phyloP scores from a whole-genome alignment of 345 rosid genomes.

The Linum trigynum region DNA sequence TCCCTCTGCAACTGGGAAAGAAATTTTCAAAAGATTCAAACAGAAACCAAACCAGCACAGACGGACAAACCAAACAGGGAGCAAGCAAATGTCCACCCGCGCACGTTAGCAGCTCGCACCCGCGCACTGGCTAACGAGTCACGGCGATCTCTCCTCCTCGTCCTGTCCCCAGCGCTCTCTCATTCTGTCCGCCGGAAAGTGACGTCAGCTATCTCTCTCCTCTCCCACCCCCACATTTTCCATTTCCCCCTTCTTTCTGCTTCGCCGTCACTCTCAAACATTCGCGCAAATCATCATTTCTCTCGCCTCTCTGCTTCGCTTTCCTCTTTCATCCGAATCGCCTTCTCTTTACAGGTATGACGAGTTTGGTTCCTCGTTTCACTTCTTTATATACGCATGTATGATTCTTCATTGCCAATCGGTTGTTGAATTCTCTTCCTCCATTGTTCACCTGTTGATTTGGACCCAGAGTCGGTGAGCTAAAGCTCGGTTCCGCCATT shows the following conservation, averaged over 20 bases:
- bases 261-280: background rate
- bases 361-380: background rate
- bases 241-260: background rate
- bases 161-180: background rate
- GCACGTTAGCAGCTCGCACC: background rate
- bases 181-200: background rate
- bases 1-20: no score
- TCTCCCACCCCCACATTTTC: background rate
- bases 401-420: no score
- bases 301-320: background rate
- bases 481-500: no score
- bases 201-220: background rate
- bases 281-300: background rate
- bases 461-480: no score
- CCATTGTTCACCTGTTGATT: no score
- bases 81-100: background rate
- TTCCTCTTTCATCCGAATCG: background rate
- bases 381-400: background rate
- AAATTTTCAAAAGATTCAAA: background rate
- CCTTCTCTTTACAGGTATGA: background rate
- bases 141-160: background rate
- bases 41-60: no score
- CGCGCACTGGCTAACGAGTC: background rate
- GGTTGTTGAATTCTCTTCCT: no score
- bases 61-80: no score